A percentile compares a stretch with the other conserved stretches of the same genome.
Conservation (phyloP, 495 filamentous ascomycete genomes). For the Tuber melanosporum region DNA sequence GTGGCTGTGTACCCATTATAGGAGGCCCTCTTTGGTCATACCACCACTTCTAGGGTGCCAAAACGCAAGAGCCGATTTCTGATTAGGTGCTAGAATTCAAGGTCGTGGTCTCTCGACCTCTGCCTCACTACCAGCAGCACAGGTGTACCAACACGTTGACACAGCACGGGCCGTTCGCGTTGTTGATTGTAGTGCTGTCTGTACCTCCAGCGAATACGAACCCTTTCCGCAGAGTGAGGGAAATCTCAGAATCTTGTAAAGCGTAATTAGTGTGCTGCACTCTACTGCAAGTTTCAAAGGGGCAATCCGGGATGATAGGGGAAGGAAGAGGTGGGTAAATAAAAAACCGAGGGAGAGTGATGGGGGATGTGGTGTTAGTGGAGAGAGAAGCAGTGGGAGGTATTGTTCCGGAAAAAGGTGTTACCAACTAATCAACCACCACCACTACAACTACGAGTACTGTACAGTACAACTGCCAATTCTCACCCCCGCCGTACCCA, state of each 20-base stretch:
- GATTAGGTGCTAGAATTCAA: slow-evolving; percentile 19
- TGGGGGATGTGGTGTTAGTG: not conserved
- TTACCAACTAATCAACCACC: too few species aligned
- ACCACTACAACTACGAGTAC: slow-evolving; percentile 12
- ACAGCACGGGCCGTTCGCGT: slow-evolving; percentile 6
- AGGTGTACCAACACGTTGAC: slow-evolving; percentile 23
- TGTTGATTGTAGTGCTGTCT: slow-evolving; percentile 17
- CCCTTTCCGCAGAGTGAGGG: slow-evolving; percentile 7
- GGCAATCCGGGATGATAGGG: slow-evolving; percentile 14
- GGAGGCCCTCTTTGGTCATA: slow-evolving; percentile 7
- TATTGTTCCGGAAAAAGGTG: not conserved
- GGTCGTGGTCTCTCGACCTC: not conserved
- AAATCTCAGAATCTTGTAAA: slow-evolving; percentile 16
- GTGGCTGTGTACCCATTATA: slow-evolving; percentile 9
- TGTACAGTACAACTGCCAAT: not conserved
- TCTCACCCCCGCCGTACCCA: slow-evolving; percentile 13
- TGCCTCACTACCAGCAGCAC: slow-evolving; percentile 10
- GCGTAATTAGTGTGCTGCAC: slow-evolving; percentile 2
- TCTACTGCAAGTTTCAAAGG: slow-evolving; percentile 12
- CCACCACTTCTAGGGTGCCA: slow-evolving; percentile 5
- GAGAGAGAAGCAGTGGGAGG: not conserved
- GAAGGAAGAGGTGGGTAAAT: slow-evolving; percentile 14
- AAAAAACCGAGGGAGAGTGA: slow-evolving; percentile 11
- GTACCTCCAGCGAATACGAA: slow-evolving; percentile 4
- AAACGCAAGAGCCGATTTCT: slow-evolving; percentile 14